A percentile compares a stretch with the other conserved stretches of the same genome.
Evolutionary conservation across 1,284 basidiomycete species (phyloP).

Genomic region (Ceratobasidium sp.): DNA sequence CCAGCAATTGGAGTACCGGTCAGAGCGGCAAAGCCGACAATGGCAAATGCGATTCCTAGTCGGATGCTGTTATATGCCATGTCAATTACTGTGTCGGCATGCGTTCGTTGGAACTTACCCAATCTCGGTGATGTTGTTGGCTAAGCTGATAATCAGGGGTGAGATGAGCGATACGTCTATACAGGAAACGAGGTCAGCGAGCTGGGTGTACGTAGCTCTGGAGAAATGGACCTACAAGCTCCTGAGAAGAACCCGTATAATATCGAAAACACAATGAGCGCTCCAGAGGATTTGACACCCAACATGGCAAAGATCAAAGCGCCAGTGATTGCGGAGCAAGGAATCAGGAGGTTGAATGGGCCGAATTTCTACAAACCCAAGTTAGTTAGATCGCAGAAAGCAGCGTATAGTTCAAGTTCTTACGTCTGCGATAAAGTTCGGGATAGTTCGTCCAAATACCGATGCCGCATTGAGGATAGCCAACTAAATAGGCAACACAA

Average conservation of each 20-base stretch:
- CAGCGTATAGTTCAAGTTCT: not conserved
- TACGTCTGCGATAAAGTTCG: constrained; percentile 36
- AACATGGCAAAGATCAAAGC: constrained; percentile 43
- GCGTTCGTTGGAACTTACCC: constrained; percentile 12
- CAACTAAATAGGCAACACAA: not conserved
- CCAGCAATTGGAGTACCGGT: constrained; percentile 46
- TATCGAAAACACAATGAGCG: constrained; percentile 46
- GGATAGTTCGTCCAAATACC: constrained; percentile 43
- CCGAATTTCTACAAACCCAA: constrained; percentile 39
- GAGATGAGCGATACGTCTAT: constrained; percentile 44
- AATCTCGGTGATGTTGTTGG: constrained; percentile 43
- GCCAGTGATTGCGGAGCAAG: constrained; percentile 30
- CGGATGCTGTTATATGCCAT: constrained; percentile 17
- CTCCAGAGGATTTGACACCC: constrained; percentile 41
- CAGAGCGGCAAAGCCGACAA: constrained; percentile 41
- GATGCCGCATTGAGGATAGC: constrained; percentile 46
- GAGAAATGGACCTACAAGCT: constrained; percentile 37
- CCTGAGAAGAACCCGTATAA: constrained; percentile 50
- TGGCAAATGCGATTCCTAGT: constrained; percentile 42
- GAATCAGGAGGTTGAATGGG: constrained; percentile 45
- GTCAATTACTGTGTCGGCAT: not conserved
- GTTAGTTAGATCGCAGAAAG: not conserved
- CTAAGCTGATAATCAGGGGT: constrained; percentile 29
- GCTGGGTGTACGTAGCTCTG: no score
- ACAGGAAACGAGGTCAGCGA: not conserved